Base-by-base conservation (phyloP, 441 rosid genomes). In the Aleurites moluccanus region DNA sequence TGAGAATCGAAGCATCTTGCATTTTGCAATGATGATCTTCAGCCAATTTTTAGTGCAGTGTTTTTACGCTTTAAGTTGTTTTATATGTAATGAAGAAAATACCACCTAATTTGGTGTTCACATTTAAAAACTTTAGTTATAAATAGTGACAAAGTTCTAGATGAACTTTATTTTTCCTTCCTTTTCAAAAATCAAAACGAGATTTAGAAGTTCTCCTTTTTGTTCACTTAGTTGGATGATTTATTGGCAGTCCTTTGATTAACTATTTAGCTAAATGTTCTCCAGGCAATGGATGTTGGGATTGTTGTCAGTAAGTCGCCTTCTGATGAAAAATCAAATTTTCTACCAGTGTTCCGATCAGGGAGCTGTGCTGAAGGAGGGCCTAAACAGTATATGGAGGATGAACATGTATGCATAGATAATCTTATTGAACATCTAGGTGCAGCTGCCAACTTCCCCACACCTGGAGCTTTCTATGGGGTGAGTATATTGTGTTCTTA, bases 341-440 rank as follows among this genome's bases (percentile, higher is more conserved):
- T 85, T 84, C 71, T 82, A 50, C 93, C 99, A 8, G 78, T 88
- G 6, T 83, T 91, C 74, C 88, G 96, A 59, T 92, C 98, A 72
- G 98, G 97, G 80, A 92, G 97, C 75, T 92, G 97, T 73, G 98
- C 98, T 74, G 98, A 91, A 83, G 90, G 77, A 76, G 99, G 99
- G 28, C 90, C 98, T 44, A 94, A 94, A 79, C 86, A 87, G 67
- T 88, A 72, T 66, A 94, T 94, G 98, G 98, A 94, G 84, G 99
- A 94, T 84, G 98, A 92, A 71, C 99, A 94, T 80, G 67, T 91
- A 40, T 92, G 99, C 74, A 89, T 92, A 45, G 91, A 94, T 85
- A 84, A 92, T 83, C 98, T 94, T 72, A 77, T 77, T 73, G 87
- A 83, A 30, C 89, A 94, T 80, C 80, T 89, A 45, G 88, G 87